phyloP scores from a whole-genome alignment of 805 yeast species.

The Sugiyamaella qingdaonensis region DNA sequence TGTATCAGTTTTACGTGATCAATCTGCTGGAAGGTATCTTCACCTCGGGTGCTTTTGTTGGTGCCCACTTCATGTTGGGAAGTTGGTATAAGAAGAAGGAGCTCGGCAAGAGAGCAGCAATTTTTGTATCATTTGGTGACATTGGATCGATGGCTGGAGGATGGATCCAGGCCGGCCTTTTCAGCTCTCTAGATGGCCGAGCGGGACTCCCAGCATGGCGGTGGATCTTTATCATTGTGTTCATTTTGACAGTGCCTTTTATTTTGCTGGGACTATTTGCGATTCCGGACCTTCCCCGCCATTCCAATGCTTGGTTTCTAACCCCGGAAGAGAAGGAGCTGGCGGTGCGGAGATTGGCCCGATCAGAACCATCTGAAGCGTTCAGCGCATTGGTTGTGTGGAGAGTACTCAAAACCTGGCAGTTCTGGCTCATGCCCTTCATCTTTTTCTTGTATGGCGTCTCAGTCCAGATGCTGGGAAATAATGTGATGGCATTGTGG shows the following conservation, averaged over 20 bases:
- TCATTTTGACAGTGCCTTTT: constrained; percentile 14
- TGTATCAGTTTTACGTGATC: constrained; percentile 41
- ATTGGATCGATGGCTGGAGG: constrained; percentile 48
- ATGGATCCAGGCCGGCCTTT: constrained; percentile 46
- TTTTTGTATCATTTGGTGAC: constrained; percentile 40
- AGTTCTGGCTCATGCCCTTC: constrained; percentile 17
- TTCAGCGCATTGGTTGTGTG: not conserved
- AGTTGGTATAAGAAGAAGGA: constrained; percentile 41
- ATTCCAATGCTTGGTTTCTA: constrained; percentile 13
- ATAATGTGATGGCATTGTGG: constrained; percentile 19
- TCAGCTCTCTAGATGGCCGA: constrained; percentile 36
- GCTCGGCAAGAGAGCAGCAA: constrained; percentile 33
- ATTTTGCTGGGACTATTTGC: constrained; percentile 11
- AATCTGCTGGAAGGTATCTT: constrained; percentile 47
- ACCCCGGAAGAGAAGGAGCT: constrained; percentile 12
- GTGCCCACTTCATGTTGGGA: constrained; percentile 31
- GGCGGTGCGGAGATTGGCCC: constrained; percentile 8
- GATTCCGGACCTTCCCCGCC: constrained; percentile 18
- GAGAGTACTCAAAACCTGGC: constrained; percentile 12
- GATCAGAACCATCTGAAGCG: constrained; percentile 2
- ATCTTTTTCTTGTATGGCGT: constrained; percentile 18
- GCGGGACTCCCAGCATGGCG: constrained; percentile 55
- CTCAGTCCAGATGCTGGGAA: constrained; percentile 18
- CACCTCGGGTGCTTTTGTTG: constrained; percentile 46
- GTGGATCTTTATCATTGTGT: constrained; percentile 52